A percentile compares a stretch with the other conserved stretches of the same genome.
phyloP scores from a whole-genome alignment of 2,329 filamentous ascomycete genomes.

The Piedraia hortae region DNA sequence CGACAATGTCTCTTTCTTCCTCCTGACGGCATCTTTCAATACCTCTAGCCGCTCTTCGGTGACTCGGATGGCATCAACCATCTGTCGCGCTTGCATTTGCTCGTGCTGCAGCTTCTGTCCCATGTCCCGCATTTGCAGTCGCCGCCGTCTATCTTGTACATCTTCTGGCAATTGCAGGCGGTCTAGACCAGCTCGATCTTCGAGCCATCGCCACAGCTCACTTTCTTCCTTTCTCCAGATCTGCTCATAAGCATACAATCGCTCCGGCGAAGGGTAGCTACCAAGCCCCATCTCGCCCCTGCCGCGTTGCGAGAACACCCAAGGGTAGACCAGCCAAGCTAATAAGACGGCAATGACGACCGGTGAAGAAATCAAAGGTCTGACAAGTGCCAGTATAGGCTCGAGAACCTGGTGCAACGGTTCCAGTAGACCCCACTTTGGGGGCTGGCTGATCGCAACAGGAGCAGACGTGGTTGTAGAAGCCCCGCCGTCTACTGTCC shows the following conservation, averaged over 20 bases:
- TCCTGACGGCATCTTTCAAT: conserved; percentile 44
- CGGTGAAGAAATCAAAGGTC: conserved; percentile 47
- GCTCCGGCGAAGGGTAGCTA: conserved; percentile 27
- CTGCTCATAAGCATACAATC: conserved; percentile 67
- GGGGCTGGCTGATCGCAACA: conserved; percentile 10
- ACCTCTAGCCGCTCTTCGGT: conserved; percentile 63
- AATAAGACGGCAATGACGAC: conserved; percentile 49
- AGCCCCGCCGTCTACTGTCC: conserved; percentile 18
- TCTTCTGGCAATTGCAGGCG: conserved; percentile 12
- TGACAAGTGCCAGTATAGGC: conserved; percentile 40
- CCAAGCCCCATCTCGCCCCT: conserved; percentile 14
- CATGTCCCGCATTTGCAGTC: conserved; percentile 6
- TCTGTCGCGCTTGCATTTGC: conserved; percentile 55
- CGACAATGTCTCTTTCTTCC: conserved; percentile 24
- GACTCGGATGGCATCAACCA: conserved; percentile 52
- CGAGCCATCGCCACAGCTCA: conserved; percentile 79
- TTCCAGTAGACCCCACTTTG: conserved; percentile 57
- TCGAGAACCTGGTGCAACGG: conserved; percentile 42
- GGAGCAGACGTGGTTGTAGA: conserved; percentile 13
- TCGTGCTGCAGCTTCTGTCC: conserved; percentile 20
- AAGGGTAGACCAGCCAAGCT: conserved; percentile 43
- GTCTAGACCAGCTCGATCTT: conserved; percentile 57
- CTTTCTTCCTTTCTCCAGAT: conserved; percentile 74
- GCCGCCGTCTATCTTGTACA: conserved; percentile 7
- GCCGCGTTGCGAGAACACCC: conserved; percentile 20